Conservation (phyloP, 148 eudicot genomes). For the Rhododendron kiyosumense region DNA sequence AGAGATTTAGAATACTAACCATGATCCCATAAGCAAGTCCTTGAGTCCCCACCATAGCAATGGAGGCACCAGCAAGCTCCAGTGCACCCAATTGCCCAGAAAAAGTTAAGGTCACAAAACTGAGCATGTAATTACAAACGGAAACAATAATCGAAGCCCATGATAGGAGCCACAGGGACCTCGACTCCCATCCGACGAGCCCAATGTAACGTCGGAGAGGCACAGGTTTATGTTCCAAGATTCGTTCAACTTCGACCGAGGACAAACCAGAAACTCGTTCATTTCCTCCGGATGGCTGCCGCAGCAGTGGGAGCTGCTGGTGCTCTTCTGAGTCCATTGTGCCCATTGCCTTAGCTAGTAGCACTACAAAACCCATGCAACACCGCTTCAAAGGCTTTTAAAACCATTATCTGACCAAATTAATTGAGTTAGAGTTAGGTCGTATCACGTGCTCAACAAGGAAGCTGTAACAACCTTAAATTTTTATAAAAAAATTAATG, state of each 20-base stretch:
- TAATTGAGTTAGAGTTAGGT: neutral
- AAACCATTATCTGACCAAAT: neutral
- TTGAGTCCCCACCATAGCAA: conserved; percentile 23
- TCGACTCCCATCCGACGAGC: conserved; percentile 41
- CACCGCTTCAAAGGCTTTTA: neutral
- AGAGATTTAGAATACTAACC: conserved; percentile 9
- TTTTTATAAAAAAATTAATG: too few relatives aligned
- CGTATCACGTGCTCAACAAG: neutral
- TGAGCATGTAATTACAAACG: conserved; percentile 43
- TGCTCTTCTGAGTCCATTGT: neutral
- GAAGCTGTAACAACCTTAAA: too few relatives aligned
- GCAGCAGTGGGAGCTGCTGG: neutral
- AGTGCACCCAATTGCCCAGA: conserved; percentile 14
- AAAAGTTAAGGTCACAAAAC: conserved; percentile 1
- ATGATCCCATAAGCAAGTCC: conserved; percentile 29
- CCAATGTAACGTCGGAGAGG: conserved; percentile 23
- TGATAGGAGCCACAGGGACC: conserved; percentile 45
- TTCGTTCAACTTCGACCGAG: conserved; percentile 25
- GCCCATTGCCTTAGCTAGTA: neutral
- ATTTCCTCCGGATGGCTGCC: neutral
- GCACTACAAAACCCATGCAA: neutral
- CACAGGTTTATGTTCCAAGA: conserved; percentile 30
- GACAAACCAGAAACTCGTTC: conserved; percentile 6
- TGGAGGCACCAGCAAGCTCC: conserved; percentile 19
- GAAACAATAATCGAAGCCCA: conserved; percentile 45